Percentiles rank a stretch among this genome's conserved stretches.
phyloP scores from a whole-genome alignment of 2,329 filamentous ascomycete genomes.

The Botrytis deweyae region DNA sequence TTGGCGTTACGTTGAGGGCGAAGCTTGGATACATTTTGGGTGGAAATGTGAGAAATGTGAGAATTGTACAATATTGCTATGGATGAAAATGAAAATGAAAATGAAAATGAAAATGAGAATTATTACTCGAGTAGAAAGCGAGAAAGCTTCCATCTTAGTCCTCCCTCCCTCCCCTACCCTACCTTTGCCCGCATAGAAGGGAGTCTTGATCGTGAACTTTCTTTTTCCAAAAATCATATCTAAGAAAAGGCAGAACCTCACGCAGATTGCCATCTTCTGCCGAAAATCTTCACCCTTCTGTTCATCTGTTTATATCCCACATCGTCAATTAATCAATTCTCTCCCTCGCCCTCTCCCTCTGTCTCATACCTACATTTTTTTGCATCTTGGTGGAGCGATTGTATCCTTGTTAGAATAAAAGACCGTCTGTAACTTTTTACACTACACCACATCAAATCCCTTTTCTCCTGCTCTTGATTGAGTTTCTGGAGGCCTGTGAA shows the following conservation, averaged over 20 bases:
- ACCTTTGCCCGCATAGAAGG: background rate
- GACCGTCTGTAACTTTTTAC: conserved; percentile 19
- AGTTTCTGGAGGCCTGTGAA: conserved; percentile 37
- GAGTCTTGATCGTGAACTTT: background rate
- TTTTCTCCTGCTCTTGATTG: conserved; percentile 41
- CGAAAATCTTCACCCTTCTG: background rate
- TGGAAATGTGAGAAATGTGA: background rate
- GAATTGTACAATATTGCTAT: background rate
- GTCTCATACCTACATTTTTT: conserved; percentile 21
- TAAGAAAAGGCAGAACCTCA: background rate
- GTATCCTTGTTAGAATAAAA: conserved; percentile 18
- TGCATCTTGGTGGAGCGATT: conserved; percentile 22
- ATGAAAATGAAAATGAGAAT: background rate
- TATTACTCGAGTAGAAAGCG: background rate
- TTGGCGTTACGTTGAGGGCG: conserved; percentile 21
- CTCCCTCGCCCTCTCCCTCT: background rate
- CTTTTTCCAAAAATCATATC: background rate
- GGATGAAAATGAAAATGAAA: no score
- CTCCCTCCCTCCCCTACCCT: background rate
- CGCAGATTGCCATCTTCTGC: background rate
- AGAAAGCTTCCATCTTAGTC: conserved; percentile 9
- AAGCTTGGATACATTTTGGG: background rate
- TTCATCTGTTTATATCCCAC: background rate
- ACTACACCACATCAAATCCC: conserved; percentile 11
- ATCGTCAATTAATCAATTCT: background rate